Conservation (phyloP, 352 stramenopile genomes). For the Aphanomyces cochlioides region DNA sequence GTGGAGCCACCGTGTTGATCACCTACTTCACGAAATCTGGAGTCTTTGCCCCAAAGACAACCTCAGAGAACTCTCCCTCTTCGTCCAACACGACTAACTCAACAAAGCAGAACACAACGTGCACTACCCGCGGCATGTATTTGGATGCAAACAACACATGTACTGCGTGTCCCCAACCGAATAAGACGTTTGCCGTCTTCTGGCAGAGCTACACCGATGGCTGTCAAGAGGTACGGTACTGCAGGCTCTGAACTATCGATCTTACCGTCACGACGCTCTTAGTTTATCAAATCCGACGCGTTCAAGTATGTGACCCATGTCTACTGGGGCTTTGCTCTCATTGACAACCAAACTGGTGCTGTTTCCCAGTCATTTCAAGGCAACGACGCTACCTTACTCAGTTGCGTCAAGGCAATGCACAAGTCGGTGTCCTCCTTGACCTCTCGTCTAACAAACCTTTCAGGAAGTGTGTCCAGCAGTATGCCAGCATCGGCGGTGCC, state of each 20-base stretch:
- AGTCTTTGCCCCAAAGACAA: conserved; percentile 4
- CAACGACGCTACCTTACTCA: conserved; percentile 47
- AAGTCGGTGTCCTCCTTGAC: conserved; percentile 40
- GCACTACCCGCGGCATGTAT: conserved; percentile 6
- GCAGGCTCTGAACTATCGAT: background rate
- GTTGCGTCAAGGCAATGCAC: conserved; percentile 52
- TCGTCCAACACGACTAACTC: conserved; percentile 9
- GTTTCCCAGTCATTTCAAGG: conserved; percentile 59
- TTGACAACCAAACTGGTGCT: conserved; percentile 39
- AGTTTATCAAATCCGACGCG: conserved; percentile 18
- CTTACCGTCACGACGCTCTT: background rate
- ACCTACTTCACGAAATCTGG: conserved; percentile 13
- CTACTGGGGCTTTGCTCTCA: conserved; percentile 70
- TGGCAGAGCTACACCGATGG: conserved; percentile 24
- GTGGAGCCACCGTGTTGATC: background rate
- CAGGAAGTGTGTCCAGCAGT: conserved; percentile 56
- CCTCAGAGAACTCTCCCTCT: background rate
- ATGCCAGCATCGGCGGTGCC: conserved; percentile 64
- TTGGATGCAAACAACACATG: conserved; percentile 7
- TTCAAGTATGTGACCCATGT: conserved; percentile 55
- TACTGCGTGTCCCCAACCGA: background rate
- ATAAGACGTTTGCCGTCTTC: conserved; percentile 29
- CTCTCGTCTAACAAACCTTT: background rate
- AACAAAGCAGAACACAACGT: background rate
- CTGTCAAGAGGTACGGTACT: conserved; percentile 1